Base-by-base conservation (phyloP, 352 stramenopile genomes). In the Phytophthora nicotianae region DNA sequence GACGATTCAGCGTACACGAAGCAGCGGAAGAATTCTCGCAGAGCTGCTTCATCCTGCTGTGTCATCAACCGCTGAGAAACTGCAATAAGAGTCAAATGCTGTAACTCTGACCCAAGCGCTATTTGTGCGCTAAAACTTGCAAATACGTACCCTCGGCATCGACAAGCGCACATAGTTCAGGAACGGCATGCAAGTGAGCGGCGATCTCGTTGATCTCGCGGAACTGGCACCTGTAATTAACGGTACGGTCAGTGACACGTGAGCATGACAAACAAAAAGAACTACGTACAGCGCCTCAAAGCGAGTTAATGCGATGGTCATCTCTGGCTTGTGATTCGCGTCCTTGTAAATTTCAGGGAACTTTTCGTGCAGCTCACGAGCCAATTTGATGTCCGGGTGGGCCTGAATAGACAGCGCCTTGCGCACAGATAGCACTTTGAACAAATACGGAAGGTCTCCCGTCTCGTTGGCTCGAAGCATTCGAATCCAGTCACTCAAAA, bases 241-340 rank as follows among this genome's bases (percentile, higher is more conserved):
- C 35, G 5, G 17, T 16, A 0, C 32, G 24, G 37, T 43, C 19
- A 50, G 49, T 56, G 32, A 54, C 40, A 50, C 24, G 14, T 53
- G 19, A 51, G 29, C 27, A 42, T 42, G 21, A 27, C 24, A 50
- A 41, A 11, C 5, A 43, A 50, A 13, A n/a, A n/a, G n/a, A n/a
- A n/a, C n/a, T n/a, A 79, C 83, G 53, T 69, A 95, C 87, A 95
- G 61, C 21, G 97, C 97, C 74, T 99, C 94, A 57, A 99, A 99
- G 29, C 70, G 82, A 48, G 94, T 99, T 35, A 99, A 72, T 1
- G 98, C 97, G 65, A 99, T 98, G 13, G 97, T 94, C 95, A 99
- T 99, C 73, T 99, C 98, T 1, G 98, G 98, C 73, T 99, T 99
- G 82, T 99, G 98, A 74, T 99, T 99, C 17, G 89, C 53, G 67